Conservation (phyloP, 2,329 filamentous ascomycete genomes). For the Huntiella bhutanensis region DNA sequence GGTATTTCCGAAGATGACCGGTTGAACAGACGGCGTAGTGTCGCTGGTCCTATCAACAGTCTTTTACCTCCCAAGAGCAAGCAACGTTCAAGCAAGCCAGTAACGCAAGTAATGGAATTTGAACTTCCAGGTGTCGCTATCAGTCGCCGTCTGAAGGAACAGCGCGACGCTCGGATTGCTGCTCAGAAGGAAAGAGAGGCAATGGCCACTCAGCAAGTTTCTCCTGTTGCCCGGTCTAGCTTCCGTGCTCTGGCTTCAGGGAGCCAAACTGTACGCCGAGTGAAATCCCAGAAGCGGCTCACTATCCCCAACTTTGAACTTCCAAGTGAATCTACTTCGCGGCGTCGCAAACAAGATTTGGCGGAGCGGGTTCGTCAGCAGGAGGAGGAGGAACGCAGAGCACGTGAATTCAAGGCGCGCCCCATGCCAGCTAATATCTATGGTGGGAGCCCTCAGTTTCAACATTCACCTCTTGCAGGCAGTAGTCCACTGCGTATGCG, state of each 20-base stretch:
- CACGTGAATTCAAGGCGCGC: constrained; percentile 44
- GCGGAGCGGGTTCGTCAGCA: constrained; percentile 35
- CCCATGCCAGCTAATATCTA: constrained; percentile 29
- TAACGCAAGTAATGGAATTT: constrained; percentile 33
- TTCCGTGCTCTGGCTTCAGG: constrained; percentile 13
- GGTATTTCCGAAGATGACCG: constrained; percentile 14
- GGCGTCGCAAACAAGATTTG: constrained; percentile 34
- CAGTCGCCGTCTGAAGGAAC: constrained; percentile 36
- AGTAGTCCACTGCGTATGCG: constrained; percentile 36
- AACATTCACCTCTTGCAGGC: constrained; percentile 24
- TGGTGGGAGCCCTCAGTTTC: constrained; percentile 23
- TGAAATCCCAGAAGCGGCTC: constrained; percentile 31
- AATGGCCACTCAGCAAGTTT: constrained; percentile 19
- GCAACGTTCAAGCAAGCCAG: constrained; percentile 33
- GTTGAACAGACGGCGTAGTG: constrained; percentile 14
- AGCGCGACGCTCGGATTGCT: constrained; percentile 33
- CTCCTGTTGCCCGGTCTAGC: constrained; percentile 19
- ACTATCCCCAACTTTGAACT: constrained; percentile 41
- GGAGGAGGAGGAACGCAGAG: constrained; percentile 40
- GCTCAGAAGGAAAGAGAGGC: constrained; percentile 7
- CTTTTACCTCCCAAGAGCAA: constrained; percentile 27
- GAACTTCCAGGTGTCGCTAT: constrained; percentile 45
- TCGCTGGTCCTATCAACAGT: constrained; percentile 20
- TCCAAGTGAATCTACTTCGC: constrained; percentile 41
- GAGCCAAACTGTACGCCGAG: constrained; percentile 17